Conservation (phyloP, 2,329 filamentous ascomycete genomes). For the Paecilomyces niveus region DNA sequence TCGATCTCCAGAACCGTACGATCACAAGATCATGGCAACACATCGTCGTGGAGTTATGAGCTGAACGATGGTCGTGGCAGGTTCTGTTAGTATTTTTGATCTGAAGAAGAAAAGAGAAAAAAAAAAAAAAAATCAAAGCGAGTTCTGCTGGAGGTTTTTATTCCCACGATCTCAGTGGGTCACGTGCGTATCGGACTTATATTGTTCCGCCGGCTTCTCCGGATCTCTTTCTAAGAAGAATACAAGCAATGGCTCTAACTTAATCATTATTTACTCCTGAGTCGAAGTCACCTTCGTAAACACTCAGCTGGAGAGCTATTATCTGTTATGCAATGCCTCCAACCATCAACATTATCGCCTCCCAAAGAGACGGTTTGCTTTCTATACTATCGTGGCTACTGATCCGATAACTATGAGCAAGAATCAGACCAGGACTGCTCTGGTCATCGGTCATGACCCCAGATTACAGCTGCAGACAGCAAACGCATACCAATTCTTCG, state of each 20-base stretch:
- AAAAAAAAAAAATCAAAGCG: slow-evolving; percentile 6
- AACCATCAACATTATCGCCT: neutral
- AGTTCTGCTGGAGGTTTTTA: neutral
- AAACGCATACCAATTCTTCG: neutral
- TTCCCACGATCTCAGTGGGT: slow-evolving; percentile 8
- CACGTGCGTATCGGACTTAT: slow-evolving; percentile 19
- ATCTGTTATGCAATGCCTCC: neutral
- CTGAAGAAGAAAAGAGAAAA: slow-evolving; percentile 40
- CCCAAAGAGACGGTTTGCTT: neutral
- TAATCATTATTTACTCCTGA: neutral
- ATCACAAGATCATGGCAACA: slow-evolving; percentile 59
- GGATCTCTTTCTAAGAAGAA: neutral
- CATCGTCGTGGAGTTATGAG: slow-evolving; percentile 50
- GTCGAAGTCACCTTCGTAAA: no score
- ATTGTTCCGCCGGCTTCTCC: slow-evolving; percentile 11
- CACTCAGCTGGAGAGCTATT: neutral
- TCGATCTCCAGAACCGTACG: slow-evolving; percentile 60
- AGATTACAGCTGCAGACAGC: neutral
- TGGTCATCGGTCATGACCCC: neutral
- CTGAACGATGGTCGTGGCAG: slow-evolving; percentile 63
- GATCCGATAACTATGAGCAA: neutral
- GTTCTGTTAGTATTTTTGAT: slow-evolving; percentile 56
- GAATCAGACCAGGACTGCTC: neutral
- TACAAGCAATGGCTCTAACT: no score
- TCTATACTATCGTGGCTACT: neutral